Evolutionary conservation across 768 basidiomycete genomes (phyloP), one percentile per base, ranked within the genome.

Genomic region (Suillus weaverae): DNA sequence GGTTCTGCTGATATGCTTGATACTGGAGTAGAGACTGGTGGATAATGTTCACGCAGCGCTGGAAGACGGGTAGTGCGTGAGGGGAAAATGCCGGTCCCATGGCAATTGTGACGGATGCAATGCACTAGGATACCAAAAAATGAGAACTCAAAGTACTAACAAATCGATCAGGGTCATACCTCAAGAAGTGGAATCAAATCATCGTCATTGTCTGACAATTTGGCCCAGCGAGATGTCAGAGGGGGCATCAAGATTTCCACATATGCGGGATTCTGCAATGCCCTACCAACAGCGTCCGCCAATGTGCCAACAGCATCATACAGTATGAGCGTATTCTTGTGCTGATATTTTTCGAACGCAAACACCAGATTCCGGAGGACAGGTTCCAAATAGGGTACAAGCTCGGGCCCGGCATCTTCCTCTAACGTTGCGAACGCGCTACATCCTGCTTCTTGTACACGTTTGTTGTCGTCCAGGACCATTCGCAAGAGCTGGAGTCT

Each of bases 221-320:
- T 90, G n/a, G 88, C 78, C 97, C 97, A 99, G 69, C 92, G 88
- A 64, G 84, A 85, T 60, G 93, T 92, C 64, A 99, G 80, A 43
- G 97, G 94, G 3, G 97, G 97, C 95, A 99, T 97, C 68, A 99
- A 79, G 67, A 98, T 95, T 48, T 97, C 94, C 61, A 99, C 92
- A 73, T 92, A 95, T 10, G 86, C 79, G 9, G 93, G 85, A 73
- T 95, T 93, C 72, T 91, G 89, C 67, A 99, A 79, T 6, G 94
- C 92, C 44, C 89, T 75, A 4, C 96, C 96, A 51, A 99, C 97
- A 5, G 96, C 95, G 73, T 99, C 97, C 8, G 97, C 97, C 43
- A 99, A 83, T 1, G 97, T 99, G 8, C 97, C 97, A 54, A 99
- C 91, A n/a, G 97, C 97, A 71, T 99, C 97, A 73, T 99, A 99